Conservation (phyloP, 495 filamentous ascomycete genomes). For the Jackrogersella multiformis region DNA sequence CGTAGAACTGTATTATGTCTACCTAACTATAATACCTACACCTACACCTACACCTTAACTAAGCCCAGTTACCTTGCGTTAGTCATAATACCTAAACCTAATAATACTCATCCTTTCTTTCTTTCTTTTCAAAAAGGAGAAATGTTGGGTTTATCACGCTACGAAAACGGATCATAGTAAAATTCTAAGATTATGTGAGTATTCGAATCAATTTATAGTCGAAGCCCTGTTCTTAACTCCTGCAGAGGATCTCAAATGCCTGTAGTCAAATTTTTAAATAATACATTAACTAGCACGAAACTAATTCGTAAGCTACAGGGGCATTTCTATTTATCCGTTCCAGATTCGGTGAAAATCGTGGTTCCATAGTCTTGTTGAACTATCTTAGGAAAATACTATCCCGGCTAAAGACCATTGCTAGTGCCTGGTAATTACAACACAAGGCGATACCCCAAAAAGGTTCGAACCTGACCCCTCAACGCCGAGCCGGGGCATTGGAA, state of each 20-base stretch:
- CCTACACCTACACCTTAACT: too few species aligned
- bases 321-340: constrained; percentile 34
- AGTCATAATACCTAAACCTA: too few species aligned
- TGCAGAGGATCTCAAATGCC: neutral
- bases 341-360: constrained; percentile 15
- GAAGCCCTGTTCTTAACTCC: neutral
- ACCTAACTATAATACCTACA: too few species aligned
- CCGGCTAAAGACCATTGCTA: constrained; percentile 32
- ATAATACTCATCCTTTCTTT: too few species aligned
- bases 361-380: constrained; percentile 10
- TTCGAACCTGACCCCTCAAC: constrained; percentile 28
- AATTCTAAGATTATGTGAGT: too few species aligned
- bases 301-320: constrained; percentile 8
- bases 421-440: constrained; percentile 9
- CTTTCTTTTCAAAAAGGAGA: too few species aligned
- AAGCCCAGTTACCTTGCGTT: too few species aligned
- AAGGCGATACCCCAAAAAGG: constrained; percentile 14
- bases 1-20: too few species aligned
- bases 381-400: constrained; percentile 15
- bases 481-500: constrained; percentile 40
- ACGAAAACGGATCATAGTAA: too few species aligned
- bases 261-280: neutral
- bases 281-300: neutral
- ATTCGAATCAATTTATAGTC: too few species aligned
- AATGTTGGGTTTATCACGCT: too few species aligned